These are phyloP conservation scores for Phytopythium aichiense DNA, from an alignment of 352 stramenopile species.

Conservation along the genomic window DNA sequence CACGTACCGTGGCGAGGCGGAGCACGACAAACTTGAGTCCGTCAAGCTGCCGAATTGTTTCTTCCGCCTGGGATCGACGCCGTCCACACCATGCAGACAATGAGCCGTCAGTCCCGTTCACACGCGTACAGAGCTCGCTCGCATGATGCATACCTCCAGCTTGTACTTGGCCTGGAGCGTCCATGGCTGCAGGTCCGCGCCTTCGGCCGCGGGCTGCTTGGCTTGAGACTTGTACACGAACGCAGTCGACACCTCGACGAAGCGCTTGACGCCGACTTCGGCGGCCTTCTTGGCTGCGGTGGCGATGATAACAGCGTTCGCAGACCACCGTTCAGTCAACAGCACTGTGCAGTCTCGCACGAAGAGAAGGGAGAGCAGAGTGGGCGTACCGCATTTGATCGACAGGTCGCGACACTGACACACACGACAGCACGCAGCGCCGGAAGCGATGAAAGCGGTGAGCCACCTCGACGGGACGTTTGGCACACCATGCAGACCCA, in stretches of 20 bases:
- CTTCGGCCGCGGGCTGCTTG: constrained; percentile 60
- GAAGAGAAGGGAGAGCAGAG: background rate
- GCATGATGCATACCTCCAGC: constrained; percentile 33
- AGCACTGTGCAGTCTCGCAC: background rate
- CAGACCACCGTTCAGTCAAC: background rate
- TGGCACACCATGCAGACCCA: constrained; percentile 3
- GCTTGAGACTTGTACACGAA: constrained; percentile 87
- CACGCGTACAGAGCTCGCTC: background rate
- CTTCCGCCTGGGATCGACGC: constrained; percentile 35
- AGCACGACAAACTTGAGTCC: constrained; percentile 68
- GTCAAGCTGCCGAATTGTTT: constrained; percentile 55
- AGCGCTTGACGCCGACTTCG: constrained; percentile 69
- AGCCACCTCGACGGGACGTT: background rate
- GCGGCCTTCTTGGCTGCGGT: constrained; percentile 51
- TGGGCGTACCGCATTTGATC: constrained; percentile 63
- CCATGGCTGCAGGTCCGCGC: constrained; percentile 67
- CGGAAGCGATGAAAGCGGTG: background rate
- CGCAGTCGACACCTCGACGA: constrained; percentile 83
- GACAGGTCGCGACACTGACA: constrained; percentile 71
- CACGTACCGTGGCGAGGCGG: constrained; percentile 59
- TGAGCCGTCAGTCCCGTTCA: background rate
- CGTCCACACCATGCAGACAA: background rate
- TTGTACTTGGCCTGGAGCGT: constrained; percentile 87
- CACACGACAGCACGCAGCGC: background rate
- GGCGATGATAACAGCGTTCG: too few relatives aligned